Conservation (phyloP, 768 basidiomycete species). For the Naganishia kalamii region DNA sequence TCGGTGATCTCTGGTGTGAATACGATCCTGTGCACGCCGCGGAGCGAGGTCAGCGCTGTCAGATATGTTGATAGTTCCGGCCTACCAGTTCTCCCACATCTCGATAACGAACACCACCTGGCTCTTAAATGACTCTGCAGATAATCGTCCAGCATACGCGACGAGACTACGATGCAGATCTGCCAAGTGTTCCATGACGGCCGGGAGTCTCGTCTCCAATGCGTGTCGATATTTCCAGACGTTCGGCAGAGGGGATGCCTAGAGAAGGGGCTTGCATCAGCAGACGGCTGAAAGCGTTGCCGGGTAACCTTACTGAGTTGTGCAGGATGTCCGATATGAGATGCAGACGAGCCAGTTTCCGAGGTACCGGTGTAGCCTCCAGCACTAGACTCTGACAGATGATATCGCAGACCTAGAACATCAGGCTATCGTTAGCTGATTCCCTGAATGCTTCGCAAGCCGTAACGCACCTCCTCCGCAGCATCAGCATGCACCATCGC, state of each 20-base stretch:
- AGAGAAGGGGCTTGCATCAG: neutral
- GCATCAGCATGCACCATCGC: constrained; percentile 94
- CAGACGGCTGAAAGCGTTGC: neutral
- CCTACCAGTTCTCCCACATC: constrained; percentile 86
- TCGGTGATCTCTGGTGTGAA: constrained; percentile 80
- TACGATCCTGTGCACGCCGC: constrained; percentile 58
- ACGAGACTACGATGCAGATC: constrained; percentile 71
- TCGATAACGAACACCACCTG: constrained; percentile 84
- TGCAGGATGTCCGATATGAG: constrained; percentile 96
- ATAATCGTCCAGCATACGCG: constrained; percentile 87
- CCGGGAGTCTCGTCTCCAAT: constrained; percentile 82
- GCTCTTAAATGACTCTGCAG: constrained; percentile 90
- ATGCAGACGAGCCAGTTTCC: constrained; percentile 90
- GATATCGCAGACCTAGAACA: constrained; percentile 78
- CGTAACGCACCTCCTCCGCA: constrained; percentile 77
- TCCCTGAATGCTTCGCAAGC: too few relatives aligned
- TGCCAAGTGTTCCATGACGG: constrained; percentile 90
- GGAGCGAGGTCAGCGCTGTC: neutral
- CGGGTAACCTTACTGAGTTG: constrained; percentile 57
- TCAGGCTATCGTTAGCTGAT: too few relatives aligned
- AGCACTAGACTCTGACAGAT: constrained; percentile 82
- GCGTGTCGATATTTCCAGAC: constrained; percentile 97
- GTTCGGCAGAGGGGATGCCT: constrained; percentile 78
- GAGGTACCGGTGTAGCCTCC: constrained; percentile 90
- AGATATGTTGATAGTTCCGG: neutral